Evolutionary conservation across 1,284 basidiomycete species (phyloP).

Genomic region (Sporisorium graminicola): DNA sequence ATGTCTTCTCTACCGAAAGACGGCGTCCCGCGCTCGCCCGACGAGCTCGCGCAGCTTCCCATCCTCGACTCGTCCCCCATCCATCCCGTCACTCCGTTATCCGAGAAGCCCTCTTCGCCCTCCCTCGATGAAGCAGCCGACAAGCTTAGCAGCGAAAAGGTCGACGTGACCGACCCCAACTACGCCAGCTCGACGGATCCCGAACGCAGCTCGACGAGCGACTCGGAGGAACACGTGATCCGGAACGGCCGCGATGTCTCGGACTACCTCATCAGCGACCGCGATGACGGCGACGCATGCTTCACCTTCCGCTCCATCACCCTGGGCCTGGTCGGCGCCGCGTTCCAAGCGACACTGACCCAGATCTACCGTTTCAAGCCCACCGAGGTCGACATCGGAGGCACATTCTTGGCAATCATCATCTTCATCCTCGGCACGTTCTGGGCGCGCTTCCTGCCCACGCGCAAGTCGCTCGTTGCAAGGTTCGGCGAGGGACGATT

Average conservation of each 20-base stretch:
- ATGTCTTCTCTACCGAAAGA: conserved; percentile 7
- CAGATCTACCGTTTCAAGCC: conserved; percentile 75
- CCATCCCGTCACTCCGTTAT: background rate
- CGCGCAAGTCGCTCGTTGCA: conserved; percentile 66
- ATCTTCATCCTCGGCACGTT: conserved; percentile 74
- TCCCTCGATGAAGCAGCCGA: conserved; percentile 1
- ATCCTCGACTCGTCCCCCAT: conserved; percentile 6
- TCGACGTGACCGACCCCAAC: background rate
- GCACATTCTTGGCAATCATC: conserved; percentile 76
- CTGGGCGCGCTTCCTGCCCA: conserved; percentile 72
- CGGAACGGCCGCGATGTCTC: conserved; percentile 74
- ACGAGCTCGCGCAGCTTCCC: conserved; percentile 19
- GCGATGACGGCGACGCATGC: conserved; percentile 76
- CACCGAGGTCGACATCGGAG: conserved; percentile 73
- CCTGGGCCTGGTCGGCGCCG: conserved; percentile 76
- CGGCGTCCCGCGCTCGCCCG: background rate
- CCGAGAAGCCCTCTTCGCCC: conserved; percentile 6
- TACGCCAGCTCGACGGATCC: background rate
- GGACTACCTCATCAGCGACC: conserved; percentile 74
- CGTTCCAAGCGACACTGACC: conserved; percentile 73
- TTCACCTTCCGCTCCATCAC: conserved; percentile 76
- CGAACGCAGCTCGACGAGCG: background rate
- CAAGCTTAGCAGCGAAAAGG: background rate
- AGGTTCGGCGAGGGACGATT: conserved; percentile 53
- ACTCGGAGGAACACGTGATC: conserved; percentile 16